phyloP scores from a whole-genome alignment of 192 early-diverging fungal species.

The Allomyces macrogynus region DNA sequence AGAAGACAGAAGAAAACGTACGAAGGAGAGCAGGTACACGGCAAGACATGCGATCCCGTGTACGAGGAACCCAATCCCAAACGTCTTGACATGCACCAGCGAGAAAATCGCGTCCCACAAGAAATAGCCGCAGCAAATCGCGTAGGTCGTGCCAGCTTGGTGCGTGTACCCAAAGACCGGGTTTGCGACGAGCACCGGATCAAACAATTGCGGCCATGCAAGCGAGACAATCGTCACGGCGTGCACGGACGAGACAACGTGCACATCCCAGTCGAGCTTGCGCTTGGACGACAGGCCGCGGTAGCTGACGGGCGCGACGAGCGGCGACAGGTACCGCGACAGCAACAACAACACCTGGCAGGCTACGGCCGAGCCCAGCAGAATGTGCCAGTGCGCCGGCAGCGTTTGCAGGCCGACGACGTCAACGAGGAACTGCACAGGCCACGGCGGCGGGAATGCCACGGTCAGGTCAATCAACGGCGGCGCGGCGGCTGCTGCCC shows the following conservation, averaged over 20 bases:
- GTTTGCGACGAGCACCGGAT: slow-evolving; percentile 38
- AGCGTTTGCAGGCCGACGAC: slow-evolving; percentile 6
- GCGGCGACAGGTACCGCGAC: slow-evolving; percentile 1
- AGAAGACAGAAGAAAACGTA: no score
- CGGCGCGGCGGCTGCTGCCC: no score
- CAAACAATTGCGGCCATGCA: slow-evolving; percentile 44
- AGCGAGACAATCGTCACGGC: slow-evolving; percentile 41
- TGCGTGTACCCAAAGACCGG: slow-evolving; percentile 48
- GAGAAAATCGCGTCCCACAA: slow-evolving; percentile 67
- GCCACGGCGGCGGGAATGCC: neutral
- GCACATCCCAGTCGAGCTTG: slow-evolving; percentile 41
- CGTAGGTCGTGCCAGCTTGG: slow-evolving; percentile 52
- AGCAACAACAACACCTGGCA: slow-evolving; percentile 7
- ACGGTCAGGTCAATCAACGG: neutral
- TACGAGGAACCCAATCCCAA: slow-evolving; percentile 58
- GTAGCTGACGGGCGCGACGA: slow-evolving; percentile 3
- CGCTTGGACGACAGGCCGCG: slow-evolving; percentile 2
- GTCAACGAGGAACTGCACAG: neutral
- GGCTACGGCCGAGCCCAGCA: slow-evolving; percentile 7
- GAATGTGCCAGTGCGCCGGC: slow-evolving; percentile 7
- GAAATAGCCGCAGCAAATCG: slow-evolving; percentile 78
- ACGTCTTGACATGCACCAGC: slow-evolving; percentile 37
- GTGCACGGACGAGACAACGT: slow-evolving; percentile 61
- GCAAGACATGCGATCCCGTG: slow-evolving; percentile 58
- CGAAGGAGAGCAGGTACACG: slow-evolving; percentile 52